Evolutionary conservation across 2,329 filamentous ascomycete genomes (phyloP).

Genomic region (Nigrospora osmanthi): DNA sequence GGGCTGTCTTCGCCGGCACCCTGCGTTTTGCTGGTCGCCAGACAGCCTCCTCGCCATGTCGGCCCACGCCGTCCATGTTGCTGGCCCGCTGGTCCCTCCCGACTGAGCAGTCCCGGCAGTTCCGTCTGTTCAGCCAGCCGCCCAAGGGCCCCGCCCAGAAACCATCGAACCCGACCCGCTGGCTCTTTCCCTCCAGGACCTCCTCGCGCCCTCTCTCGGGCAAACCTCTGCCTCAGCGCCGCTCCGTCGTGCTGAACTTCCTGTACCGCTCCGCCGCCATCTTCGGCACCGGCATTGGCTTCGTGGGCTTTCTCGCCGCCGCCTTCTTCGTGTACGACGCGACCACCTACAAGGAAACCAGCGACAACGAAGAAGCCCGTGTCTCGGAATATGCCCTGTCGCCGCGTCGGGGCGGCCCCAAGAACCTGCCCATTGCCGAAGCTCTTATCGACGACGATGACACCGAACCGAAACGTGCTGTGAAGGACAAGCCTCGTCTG

Average conservation of each 20-base stretch:
- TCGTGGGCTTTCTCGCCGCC: constrained; percentile 61
- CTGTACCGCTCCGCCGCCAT: constrained; percentile 63
- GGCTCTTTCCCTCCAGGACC: constrained; percentile 13
- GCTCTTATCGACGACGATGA: constrained; percentile 87
- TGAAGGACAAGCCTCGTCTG: constrained; percentile 84
- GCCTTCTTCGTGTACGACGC: constrained; percentile 94
- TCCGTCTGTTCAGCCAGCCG: not conserved
- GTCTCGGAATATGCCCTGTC: constrained; percentile 80
- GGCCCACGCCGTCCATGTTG: not conserved
- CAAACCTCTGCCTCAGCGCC: constrained; percentile 39
- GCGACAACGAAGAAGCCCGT: constrained; percentile 61
- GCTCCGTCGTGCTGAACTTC: constrained; percentile 45
- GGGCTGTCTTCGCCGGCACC: not conserved
- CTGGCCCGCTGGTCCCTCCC: not conserved
- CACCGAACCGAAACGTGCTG: constrained; percentile 55
- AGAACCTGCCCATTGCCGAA: constrained; percentile 89
- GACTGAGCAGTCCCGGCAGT: not conserved
- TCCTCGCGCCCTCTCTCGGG: constrained; percentile 39
- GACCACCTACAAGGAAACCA: constrained; percentile 73
- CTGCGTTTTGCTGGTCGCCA: not conserved
- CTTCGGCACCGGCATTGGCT: constrained; percentile 67
- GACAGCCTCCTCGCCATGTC: not conserved
- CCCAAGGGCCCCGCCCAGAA: not conserved
- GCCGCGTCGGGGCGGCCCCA: constrained; percentile 78
- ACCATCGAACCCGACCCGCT: constrained; percentile 5